Base-by-base conservation (phyloP, 257 asterid species). In the Verbascum thapsus region DNA sequence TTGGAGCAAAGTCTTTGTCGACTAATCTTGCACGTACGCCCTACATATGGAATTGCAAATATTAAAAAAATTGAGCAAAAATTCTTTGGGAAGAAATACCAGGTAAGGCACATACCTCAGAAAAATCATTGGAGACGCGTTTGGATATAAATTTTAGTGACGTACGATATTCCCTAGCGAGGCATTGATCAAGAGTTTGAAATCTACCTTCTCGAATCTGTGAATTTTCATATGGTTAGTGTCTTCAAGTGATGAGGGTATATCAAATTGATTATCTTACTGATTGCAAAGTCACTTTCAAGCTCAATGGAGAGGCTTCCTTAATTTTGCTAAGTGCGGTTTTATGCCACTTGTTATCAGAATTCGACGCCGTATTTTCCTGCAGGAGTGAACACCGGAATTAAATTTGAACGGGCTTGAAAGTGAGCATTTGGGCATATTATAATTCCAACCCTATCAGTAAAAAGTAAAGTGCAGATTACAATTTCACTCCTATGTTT, bases 201-300 rank as follows among this genome's bases (percentile, higher is more conserved):
- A 90, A 94, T 67, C 99, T 87, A 57, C 97, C 97, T 80, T 85
- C 96, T 54, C 97, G 84, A 39, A 92, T 85, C 99, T 92, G 53
- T 22, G 35, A 57, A 70, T 74, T 59, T 26, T 53, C 63, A 74
- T 26, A 1, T 40, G 60, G 56, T 53, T 18, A 65, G 41, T 53
- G 55, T 52, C 22, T n/a, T 12, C 3, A 20, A 47, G 20, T 0
- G 50, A 7, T n/a, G 32, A 43, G 30, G 30, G 37, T 19, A 44
- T 58, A 37, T 7, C 10, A 50, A 51, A 53, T 16, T 47, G 55
- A 61, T 35, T 58, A 15, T 61, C 90, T 79, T 80, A 94, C 97
- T n/a, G 97, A 94, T 73, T 83, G 88, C 83, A 94, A 73, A 77
- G 99, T 71, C 66, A 94, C 95, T 83, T 94, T 94, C 78, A 87